phyloP scores from a whole-genome alignment of 305 asterid species.

The Solanum aculeatissimum region DNA sequence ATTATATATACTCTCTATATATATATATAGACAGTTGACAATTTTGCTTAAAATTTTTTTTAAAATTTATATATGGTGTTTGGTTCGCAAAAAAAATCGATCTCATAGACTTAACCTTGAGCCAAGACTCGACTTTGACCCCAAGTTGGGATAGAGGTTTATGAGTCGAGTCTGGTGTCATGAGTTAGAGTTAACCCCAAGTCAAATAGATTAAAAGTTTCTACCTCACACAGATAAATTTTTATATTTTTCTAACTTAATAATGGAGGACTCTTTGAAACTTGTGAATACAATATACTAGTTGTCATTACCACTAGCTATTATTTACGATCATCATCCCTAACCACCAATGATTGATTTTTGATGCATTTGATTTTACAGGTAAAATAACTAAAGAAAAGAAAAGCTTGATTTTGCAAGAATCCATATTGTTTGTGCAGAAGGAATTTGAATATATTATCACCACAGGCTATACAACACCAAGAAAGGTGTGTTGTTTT shows the following conservation, averaged over 20 bases:
- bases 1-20: too few relatives aligned
- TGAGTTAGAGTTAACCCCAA: background rate
- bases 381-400: background rate
- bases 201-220: background rate
- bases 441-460: background rate
- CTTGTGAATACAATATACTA: background rate
- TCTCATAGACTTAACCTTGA: background rate
- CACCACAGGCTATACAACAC: background rate
- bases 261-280: background rate
- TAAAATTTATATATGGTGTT: too few relatives aligned
- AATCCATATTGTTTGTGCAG: background rate
- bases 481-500: background rate
- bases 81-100: background rate
- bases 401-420: background rate
- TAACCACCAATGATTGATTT: constrained; percentile 8
- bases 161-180: too few relatives aligned
- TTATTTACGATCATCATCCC: background rate
- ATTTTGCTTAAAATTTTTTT: too few relatives aligned
- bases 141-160: background rate
- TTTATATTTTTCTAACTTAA: background rate
- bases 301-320: background rate
- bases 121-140: background rate
- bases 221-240: background rate
- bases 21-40: background rate
- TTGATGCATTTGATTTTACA: constrained; percentile 37